phyloP scores from a whole-genome alignment of 805 yeast species.

The Ogataea angusta region DNA sequence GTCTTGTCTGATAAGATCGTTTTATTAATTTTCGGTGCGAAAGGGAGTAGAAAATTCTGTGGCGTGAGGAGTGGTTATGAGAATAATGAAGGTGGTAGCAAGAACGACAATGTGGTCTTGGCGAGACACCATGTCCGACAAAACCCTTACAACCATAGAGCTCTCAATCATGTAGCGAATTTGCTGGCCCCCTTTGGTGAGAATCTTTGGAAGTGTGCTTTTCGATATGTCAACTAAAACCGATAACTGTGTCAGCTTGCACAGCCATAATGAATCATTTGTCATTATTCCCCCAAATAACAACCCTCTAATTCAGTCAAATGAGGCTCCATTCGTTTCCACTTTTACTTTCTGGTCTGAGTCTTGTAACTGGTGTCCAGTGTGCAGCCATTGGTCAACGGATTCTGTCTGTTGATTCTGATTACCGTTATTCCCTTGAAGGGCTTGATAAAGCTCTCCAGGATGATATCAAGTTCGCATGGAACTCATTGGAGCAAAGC shows the following conservation, averaged over 20 bases:
- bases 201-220: no score
- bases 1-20: slow-evolving; percentile 11
- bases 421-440: not conserved
- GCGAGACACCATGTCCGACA: no score
- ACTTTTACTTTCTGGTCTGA: not conserved
- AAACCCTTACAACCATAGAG: no score
- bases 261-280: not conserved
- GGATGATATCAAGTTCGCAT: slow-evolving; percentile 11
- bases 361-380: not conserved
- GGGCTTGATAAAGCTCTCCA: not conserved
- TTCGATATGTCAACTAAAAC: not conserved
- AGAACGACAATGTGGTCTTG: not conserved
- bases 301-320: not conserved
- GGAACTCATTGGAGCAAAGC: slow-evolving; percentile 14
- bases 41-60: slow-evolving; percentile 6
- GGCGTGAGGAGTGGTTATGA: slow-evolving; percentile 14
- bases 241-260: not conserved
- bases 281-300: not conserved
- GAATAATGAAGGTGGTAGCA: not conserved
- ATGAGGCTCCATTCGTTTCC: not conserved
- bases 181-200: no score
- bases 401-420: not conserved
- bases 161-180: no score
- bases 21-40: slow-evolving; percentile 6
- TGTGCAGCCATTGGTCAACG: not conserved